Evolutionary conservation across 2,329 filamentous ascomycete species (phyloP).

Genomic region (Venturia carpophila): DNA sequence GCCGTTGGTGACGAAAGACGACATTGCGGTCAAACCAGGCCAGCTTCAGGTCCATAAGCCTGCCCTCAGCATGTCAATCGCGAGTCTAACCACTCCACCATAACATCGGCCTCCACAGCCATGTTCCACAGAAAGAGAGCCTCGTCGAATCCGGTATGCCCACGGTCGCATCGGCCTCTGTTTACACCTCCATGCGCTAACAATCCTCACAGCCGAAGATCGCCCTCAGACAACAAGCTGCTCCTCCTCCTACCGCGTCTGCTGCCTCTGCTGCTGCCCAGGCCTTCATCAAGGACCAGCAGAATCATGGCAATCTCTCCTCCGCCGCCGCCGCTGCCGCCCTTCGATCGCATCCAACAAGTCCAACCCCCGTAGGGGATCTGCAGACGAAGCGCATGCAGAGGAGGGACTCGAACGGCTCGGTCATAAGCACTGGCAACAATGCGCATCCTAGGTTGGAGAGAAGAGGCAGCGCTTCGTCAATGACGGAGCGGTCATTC

Average conservation of each 20-base stretch:
- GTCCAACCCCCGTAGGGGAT: slow-evolving; percentile 71
- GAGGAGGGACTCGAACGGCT: slow-evolving; percentile 59
- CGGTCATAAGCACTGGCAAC: slow-evolving; percentile 53
- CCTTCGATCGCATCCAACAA: slow-evolving; percentile 66
- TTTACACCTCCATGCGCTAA: slow-evolving; percentile 12
- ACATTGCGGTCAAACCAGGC: neutral
- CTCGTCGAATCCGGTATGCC: slow-evolving; percentile 4
- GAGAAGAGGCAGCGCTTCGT: slow-evolving; percentile 55
- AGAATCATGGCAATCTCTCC: slow-evolving; percentile 59
- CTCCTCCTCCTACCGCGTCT: slow-evolving; percentile 54
- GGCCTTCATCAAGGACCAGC: slow-evolving; percentile 64
- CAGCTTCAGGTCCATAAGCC: neutral
- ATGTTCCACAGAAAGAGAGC: slow-evolving; percentile 9
- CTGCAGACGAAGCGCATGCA: slow-evolving; percentile 81
- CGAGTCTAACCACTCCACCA: neutral
- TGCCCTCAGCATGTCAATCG: slow-evolving; percentile 1
- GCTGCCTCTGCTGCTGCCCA: slow-evolving; percentile 74
- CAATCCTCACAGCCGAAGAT: slow-evolving; percentile 2
- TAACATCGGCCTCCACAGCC: neutral
- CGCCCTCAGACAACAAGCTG: slow-evolving; percentile 4
- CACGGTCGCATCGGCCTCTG: neutral
- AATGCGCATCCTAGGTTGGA: slow-evolving; percentile 31
- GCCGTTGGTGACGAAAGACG: neutral
- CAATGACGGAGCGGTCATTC: slow-evolving; percentile 86
- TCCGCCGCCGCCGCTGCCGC: slow-evolving; percentile 81